Evolutionary conservation across 805 yeast genomes (phyloP), one percentile per base, ranked within the genome.

Genomic region (Lachancea sp.): DNA sequence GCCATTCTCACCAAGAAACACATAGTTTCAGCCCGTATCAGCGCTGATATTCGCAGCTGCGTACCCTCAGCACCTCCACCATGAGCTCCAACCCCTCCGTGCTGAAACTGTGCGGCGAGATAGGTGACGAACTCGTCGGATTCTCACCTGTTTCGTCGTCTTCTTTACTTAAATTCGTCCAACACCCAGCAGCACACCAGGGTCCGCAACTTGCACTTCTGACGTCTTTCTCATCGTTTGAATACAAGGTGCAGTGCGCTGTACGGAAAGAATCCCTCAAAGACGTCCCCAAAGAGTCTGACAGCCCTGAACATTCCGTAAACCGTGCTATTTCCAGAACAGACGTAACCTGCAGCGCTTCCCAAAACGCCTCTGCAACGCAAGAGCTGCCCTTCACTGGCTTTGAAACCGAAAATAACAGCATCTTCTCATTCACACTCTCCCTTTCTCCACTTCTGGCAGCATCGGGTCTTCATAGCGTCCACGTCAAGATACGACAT

Each of bases 41-140:
- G n/a, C n/a, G n/a, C n/a, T n/a, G n/a, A n/a, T n/a, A n/a, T n/a
- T n/a, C n/a, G n/a, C 35, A 11, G 13, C 13, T 29, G 17, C 6
- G 12, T 7, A 6, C 16, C 20, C 13, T 16, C n/a, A n/a, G 18
- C 36, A 6, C 36, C 15, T 4, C 8, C 27, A 22, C 5, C 3
- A 41, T 41, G 44, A 37, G 44, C 27, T 15, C 44, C 34, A 41
- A 34, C 34, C 25, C 44, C 19, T 26, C 39, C 35, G 19, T 41
- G 39, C 44, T 41, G 20, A 33, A 16, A 20, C 34, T 18, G 12
- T 41, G 44, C 39, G 44, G 44, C 38, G 44, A 41, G 22, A 27
- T 36, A 26, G 22, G 39, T 12, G 27, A 19, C 22, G 25, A 17
- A 4, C 44, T 35, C 39, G 30, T 41, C 35, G 44, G 20, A 5